A percentile compares a stretch with the other conserved stretches of the same genome.
Evolutionary conservation across 441 rosid genomes (phyloP).

Genomic region (Erysimum cheiri): DNA sequence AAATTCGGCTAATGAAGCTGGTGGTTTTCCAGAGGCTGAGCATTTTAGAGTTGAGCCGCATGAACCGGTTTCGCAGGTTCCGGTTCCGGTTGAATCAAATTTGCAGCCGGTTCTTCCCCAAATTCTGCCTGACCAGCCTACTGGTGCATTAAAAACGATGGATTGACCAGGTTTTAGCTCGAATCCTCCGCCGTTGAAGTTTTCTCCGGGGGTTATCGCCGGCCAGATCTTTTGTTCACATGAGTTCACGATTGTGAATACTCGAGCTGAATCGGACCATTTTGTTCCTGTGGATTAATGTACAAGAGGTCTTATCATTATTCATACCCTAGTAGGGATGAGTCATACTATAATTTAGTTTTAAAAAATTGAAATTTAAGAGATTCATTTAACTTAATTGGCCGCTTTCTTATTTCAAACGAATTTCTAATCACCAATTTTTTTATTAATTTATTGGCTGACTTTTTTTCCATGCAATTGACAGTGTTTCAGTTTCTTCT

Average conservation of each 20-base stretch:
- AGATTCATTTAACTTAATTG: no score
- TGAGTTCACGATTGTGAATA: conserved; percentile 74
- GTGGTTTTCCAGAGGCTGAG: conserved; percentile 63
- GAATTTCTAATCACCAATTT: no score
- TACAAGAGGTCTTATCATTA: not conserved
- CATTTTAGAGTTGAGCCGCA: conserved; percentile 74
- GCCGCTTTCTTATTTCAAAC: no score
- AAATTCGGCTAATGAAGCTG: conserved; percentile 87
- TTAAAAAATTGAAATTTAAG: no score
- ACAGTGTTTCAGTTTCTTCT: no score
- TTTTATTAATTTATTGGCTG: no score
- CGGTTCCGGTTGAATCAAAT: conserved; percentile 71
- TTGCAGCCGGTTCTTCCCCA: conserved; percentile 92
- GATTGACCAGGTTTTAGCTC: conserved; percentile 70
- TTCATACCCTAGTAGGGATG: not conserved
- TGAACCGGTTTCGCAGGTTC: conserved; percentile 76
- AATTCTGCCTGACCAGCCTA: conserved; percentile 84
- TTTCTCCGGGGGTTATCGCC: conserved; percentile 74
- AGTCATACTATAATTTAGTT: no score
- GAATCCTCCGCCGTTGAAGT: conserved; percentile 79
- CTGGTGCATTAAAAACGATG: conserved; percentile 65
- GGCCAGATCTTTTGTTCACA: conserved; percentile 90
- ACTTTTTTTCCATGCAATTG: no score
- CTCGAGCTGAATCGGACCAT: conserved; percentile 52
- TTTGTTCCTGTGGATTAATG: conserved; percentile 48